phyloP scores from a whole-genome alignment of 2,329 filamentous ascomycete genomes.

The Aschersonia sp. region DNA sequence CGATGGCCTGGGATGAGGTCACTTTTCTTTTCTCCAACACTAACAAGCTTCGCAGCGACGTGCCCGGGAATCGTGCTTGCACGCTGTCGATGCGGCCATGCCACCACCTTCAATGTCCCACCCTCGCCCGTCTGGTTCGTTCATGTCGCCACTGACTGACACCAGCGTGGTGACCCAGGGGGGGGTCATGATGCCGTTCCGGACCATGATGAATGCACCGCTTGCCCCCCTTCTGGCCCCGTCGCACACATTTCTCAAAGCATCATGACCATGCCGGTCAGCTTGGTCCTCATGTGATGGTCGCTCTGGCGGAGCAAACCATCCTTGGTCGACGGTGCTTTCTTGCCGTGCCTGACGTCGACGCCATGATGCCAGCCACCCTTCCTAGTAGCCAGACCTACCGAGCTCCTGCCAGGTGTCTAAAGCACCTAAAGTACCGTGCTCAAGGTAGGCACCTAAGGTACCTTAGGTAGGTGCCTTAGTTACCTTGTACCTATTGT shows the following conservation, averaged over 20 bases:
- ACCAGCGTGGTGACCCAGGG: not conserved
- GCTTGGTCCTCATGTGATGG: not conserved
- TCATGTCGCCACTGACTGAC: not conserved
- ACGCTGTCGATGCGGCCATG: no score
- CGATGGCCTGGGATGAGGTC: not conserved
- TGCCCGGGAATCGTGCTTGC: not conserved
- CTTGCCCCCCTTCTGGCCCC: not conserved
- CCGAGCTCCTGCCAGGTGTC: no score
- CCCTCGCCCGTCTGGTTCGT: not conserved
- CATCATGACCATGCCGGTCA: not conserved
- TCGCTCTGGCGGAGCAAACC: not conserved
- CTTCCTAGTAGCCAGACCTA: not conserved
- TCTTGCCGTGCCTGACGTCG: not conserved
- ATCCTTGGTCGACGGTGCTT: not conserved
- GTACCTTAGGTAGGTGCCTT: no score
- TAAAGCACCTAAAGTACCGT: no score
- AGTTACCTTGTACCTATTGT: no score
- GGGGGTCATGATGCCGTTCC: not conserved
- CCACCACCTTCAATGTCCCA: no score
- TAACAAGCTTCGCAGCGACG: not conserved
- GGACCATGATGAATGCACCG: no score
- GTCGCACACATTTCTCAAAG: not conserved
- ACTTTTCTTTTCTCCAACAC: not conserved
- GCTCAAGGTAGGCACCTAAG: no score
- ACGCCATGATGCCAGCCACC: not conserved